These are phyloP conservation scores for Penicillium flavigenum DNA, from an alignment of 495 filamentous ascomycete genomes.

Conservation along the genomic window DNA sequence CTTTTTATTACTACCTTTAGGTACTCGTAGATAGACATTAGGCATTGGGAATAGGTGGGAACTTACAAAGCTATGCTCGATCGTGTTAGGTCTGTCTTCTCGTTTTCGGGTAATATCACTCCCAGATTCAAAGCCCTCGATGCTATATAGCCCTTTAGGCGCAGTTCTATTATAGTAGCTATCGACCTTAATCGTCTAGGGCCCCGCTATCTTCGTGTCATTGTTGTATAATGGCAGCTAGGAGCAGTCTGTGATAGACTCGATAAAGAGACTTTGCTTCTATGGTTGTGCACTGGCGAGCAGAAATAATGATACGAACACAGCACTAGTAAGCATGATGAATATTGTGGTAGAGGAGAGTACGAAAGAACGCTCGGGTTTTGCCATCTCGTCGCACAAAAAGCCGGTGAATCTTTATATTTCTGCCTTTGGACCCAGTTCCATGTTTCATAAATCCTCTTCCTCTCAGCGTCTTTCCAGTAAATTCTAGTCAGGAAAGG, in stretches of 20 bases:
- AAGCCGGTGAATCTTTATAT: background rate
- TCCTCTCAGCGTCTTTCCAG: too few relatives aligned
- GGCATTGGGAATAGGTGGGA: too few relatives aligned
- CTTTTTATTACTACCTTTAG: background rate
- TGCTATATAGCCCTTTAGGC: background rate
- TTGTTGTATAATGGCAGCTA: slow-evolving; percentile 16
- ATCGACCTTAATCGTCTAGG: slow-evolving; percentile 13
- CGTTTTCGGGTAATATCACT: slow-evolving; percentile 13
- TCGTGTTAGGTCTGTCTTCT: slow-evolving; percentile 6
- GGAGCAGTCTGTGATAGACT: slow-evolving; percentile 11
- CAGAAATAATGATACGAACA: background rate
- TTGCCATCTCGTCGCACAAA: background rate
- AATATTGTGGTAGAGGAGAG: background rate
- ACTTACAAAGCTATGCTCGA: slow-evolving; percentile 18
- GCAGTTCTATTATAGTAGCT: slow-evolving; percentile 11
- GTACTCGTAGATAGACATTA: background rate
- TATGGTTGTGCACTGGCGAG: slow-evolving; percentile 6
- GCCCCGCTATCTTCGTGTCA: slow-evolving; percentile 18
- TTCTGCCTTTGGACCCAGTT: background rate
- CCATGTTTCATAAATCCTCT: too few relatives aligned
- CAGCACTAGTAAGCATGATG: background rate
- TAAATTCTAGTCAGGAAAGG: too few relatives aligned
- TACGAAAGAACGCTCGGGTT: background rate
- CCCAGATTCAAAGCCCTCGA: slow-evolving; percentile 13
- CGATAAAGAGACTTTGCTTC: background rate